phyloP scores from a whole-genome alignment of 495 filamentous ascomycete genomes.

The Penicillium coprophilum region DNA sequence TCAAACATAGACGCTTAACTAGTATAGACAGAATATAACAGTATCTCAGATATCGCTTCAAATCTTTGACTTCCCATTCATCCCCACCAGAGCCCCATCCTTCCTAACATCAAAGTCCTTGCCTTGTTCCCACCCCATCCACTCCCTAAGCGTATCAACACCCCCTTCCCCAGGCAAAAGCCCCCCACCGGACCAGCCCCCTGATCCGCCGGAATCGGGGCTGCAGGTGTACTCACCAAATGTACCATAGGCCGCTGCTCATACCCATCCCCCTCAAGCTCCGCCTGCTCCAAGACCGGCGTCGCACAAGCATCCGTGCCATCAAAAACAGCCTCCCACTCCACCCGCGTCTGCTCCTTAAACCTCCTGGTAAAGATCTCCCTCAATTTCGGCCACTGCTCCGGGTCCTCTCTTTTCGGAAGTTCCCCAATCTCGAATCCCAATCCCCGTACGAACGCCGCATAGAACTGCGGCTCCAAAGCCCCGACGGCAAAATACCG shows the following conservation, averaged over 20 bases:
- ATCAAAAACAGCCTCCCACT: slow-evolving; percentile 87
- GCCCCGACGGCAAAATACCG: slow-evolving; percentile 88
- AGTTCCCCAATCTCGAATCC: slow-evolving; percentile 53
- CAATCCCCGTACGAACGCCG: slow-evolving; percentile 62
- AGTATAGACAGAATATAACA: neutral
- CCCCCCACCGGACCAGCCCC: slow-evolving; percentile 63
- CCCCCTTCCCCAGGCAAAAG: slow-evolving; percentile 70
- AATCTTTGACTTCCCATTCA: slow-evolving; percentile 3
- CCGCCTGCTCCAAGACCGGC: slow-evolving; percentile 72
- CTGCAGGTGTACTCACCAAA: slow-evolving; percentile 62
- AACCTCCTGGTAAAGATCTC: slow-evolving; percentile 63
- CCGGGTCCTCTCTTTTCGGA: slow-evolving; percentile 54
- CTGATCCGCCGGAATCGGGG: slow-evolving; percentile 54
- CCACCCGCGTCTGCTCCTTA: slow-evolving; percentile 66
- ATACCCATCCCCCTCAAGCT: slow-evolving; percentile 66
- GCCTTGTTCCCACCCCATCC: slow-evolving; percentile 77
- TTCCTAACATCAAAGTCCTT: slow-evolving; percentile 62
- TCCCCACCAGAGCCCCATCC: slow-evolving; percentile 45
- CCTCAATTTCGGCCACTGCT: slow-evolving; percentile 64
- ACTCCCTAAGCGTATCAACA: slow-evolving; percentile 64
- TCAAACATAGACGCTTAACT: neutral
- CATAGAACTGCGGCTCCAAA: slow-evolving; percentile 83
- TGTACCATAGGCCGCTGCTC: slow-evolving; percentile 77
- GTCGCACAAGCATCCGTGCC: slow-evolving; percentile 90
- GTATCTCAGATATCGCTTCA: too few species aligned